Evolutionary conservation across 192 early-diverging fungal genomes (phyloP), one percentile per base, ranked within the genome.

Genomic region (Umbelopsis ramanniana): DNA sequence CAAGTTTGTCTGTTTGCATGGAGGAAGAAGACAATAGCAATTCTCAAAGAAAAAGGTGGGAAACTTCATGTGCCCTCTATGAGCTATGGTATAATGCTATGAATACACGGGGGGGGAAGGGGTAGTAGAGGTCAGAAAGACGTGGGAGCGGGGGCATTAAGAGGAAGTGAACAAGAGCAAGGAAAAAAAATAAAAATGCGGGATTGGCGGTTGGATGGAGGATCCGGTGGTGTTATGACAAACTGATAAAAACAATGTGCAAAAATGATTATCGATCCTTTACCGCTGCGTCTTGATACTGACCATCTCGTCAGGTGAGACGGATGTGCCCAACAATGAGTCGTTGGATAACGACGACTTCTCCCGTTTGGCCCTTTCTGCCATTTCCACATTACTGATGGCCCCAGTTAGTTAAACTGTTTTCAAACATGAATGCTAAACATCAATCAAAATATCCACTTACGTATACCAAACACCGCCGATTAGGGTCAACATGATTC

Each of bases 391-490:
- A 29, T 80, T 47, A 21, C 78, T 74, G 48, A 43, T 78, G 19
- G 11, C 8, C 2, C n/a, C 57, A 63, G 11, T 37, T 29, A 63
- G 33, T n/a, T 35, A 63, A n/a, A n/a, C 15, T 9, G 17, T 19
- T 15, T 29, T 63, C 57, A 38, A 35, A 10, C 0, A 21, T 19
- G 1, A 10, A 50, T 19, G 17, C 33, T 2, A 35, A 15, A 0
- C 33, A 63, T 17, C 1, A 19, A 63, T 14, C 53, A 37, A 12
- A 9, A 24, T 68, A 7, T 38, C 23, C 29, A 73, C 70, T 74
- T 83, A 86, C 84, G 78, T 89, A 70, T 90, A 90, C 72, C 81
- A 90, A 45, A 70, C 81, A 66, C 90, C 89, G 69, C 85, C 84
- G 52, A 84, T 57, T 35, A 87, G 72, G 15, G 88, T 90, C 67